phyloP scores from a whole-genome alignment of 768 basidiomycete genomes.

The Lactarius indigo region DNA sequence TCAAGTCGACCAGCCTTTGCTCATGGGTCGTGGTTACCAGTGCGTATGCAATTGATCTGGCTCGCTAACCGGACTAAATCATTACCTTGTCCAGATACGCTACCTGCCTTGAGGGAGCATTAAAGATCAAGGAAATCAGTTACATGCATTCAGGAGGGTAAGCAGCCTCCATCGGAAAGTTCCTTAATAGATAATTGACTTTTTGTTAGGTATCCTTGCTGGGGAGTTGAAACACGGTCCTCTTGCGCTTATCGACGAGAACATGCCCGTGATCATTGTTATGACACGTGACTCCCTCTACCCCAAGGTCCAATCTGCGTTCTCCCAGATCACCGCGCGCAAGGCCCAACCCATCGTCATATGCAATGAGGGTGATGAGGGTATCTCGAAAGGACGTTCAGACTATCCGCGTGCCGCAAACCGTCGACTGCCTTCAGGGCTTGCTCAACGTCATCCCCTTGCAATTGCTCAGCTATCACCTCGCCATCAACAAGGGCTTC shows the following conservation, averaged over 20 bases:
- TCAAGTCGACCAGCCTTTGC: constrained; percentile 81
- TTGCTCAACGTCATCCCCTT: constrained; percentile 95
- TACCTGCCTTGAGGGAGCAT: constrained; percentile 94
- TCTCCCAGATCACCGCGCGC: constrained; percentile 95
- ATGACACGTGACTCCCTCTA: constrained; percentile 99
- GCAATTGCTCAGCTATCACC: constrained; percentile 92
- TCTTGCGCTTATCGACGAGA: constrained; percentile 95
- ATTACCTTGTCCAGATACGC: constrained; percentile 56
- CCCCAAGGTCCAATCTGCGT: constrained; percentile 96
- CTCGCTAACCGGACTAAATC: not conserved
- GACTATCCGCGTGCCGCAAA: constrained; percentile 92
- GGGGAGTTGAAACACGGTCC: constrained; percentile 99
- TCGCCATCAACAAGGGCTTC: constrained; percentile 92
- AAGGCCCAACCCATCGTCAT: constrained; percentile 94
- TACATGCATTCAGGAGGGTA: constrained; percentile 85
- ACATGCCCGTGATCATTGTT: constrained; percentile 98
- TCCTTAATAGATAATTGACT: constrained; percentile 3
- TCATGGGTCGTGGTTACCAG: constrained; percentile 99
- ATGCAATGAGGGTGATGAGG: constrained; percentile 89
- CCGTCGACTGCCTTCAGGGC: constrained; percentile 93
- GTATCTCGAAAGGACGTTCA: constrained; percentile 67
- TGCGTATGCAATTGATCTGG: constrained; percentile 37
- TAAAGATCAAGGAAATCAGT: constrained; percentile 99
- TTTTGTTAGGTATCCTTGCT: constrained; percentile 77
- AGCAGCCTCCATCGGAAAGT: constrained; percentile 11